Evolutionary conservation across 371 early-diverging fungal genomes (phyloP).

Genomic region (Mortierella sp.): DNA sequence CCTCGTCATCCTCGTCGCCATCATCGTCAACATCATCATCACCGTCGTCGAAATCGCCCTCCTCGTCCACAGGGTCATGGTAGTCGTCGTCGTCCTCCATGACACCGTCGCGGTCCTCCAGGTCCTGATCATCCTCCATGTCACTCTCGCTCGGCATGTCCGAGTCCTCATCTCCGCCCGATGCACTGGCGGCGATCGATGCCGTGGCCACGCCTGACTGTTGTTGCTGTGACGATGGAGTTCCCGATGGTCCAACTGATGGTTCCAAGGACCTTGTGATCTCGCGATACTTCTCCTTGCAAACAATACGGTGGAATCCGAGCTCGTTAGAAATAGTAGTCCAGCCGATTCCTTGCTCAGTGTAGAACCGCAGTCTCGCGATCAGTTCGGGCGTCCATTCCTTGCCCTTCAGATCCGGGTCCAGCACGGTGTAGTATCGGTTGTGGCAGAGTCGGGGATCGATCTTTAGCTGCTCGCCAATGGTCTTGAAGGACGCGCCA

Average conservation of each 20-base stretch:
- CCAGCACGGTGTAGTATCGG: constrained; percentile 25
- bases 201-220: not conserved
- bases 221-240: too few relatives aligned
- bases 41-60: constrained; percentile 12
- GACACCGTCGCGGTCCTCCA: not conserved
- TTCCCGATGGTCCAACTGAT: not conserved
- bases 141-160: not conserved
- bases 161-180: not conserved
- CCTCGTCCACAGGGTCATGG: constrained; percentile 6
- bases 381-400: constrained; percentile 26
- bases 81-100: constrained; percentile 10
- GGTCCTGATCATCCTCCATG: constrained; percentile 2
- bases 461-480: constrained; percentile 16
- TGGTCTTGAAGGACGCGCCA: constrained; percentile 15
- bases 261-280: not conserved
- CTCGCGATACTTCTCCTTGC: constrained; percentile 33
- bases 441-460: constrained; percentile 8
- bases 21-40: not conserved
- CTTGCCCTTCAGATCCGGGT: not conserved
- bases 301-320: constrained; percentile 27
- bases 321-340: constrained; percentile 16
- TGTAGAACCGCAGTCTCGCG: constrained; percentile 29
- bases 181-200: not conserved
- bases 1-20: constrained; percentile 7
- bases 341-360: constrained; percentile 46